Evolutionary conservation across 345 rosid genomes (phyloP).

Genomic region (Clausena lansium): DNA sequence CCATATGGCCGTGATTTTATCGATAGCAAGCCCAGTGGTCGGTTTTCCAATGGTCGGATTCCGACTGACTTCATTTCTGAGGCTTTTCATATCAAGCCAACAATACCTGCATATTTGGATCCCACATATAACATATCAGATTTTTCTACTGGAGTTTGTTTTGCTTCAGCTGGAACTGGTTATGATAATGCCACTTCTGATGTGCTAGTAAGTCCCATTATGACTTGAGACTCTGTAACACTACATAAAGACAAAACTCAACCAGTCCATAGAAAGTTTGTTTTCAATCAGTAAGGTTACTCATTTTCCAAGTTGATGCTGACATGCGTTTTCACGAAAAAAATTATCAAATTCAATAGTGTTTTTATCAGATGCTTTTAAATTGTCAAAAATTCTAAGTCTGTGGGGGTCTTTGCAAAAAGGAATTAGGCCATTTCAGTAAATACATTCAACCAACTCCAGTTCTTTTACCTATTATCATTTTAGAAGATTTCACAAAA

Average conservation of each 20-base stretch:
- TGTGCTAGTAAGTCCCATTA: conserved; percentile 59
- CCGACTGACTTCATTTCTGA: conserved; percentile 71
- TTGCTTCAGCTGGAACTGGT: conserved; percentile 94
- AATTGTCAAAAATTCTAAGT: background rate
- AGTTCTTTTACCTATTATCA: no score
- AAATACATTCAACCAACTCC: no score
- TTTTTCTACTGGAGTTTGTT: conserved; percentile 79
- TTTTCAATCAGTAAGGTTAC: background rate
- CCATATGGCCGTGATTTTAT: conserved; percentile 81
- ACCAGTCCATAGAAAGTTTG: background rate
- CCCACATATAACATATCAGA: conserved; percentile 54
- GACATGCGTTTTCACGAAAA: background rate
- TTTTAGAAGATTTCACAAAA: no score
- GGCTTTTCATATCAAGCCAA: conserved; percentile 67
- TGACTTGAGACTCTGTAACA: background rate
- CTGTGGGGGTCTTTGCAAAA: no score
- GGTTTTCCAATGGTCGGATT: conserved; percentile 77
- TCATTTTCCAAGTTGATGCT: background rate
- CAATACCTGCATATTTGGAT: conserved; percentile 79
- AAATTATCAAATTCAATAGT: background rate
- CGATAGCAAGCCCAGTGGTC: conserved; percentile 60
- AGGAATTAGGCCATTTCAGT: no score
- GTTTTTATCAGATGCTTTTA: background rate
- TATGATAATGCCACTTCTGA: conserved; percentile 71
- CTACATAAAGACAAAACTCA: background rate